Base-by-base conservation (phyloP, 306 rosid species). In the Glycine latifolia region DNA sequence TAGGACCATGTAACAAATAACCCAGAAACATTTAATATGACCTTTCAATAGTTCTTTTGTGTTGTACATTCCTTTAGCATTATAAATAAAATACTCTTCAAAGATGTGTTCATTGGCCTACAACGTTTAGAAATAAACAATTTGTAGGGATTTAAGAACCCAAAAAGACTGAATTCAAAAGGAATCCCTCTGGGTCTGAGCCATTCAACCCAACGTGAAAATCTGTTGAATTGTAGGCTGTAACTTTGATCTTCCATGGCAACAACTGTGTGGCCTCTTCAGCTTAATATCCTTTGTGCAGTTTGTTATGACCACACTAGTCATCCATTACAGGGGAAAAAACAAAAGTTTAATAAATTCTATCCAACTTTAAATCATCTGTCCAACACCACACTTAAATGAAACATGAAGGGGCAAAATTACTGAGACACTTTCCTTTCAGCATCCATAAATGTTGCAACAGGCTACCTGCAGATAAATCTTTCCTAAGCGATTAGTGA, bases 381-480 rank as follows among this genome's bases (percentile, higher is more conserved):
- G 65, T 77, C 66, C 82, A 78, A 87, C 85, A 84, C 54, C 70
- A 82, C n/a, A 79, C 77, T 85, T 81, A 50, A 62, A 78, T 80
- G 70, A 77, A 81, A 87, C 72, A 77, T 83, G 84, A 73, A 83
- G 81, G 69, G 31, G 73, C 52, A 60, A 81, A 85, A 79, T 66
- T 66, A 83, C 65, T 55, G 80, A 75, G 73, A 87, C 78, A 78
- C 62, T 86, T 77, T 55, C 78, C 80, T 67, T 87, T 82, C 81
- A 86, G 46, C 79, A 84, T 84, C 89, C 91, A 85, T 71, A 79
- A 66, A 71, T 65, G 68, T 92, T 49, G 89, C 87, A 79, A 86
- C 84, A 85, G 67, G 86, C 81, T 61, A 84, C 94, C 97, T 92
- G 90, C 83, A 83, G 67, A 86, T 33, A 82, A 80, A 72, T 33